Percentiles rank a stretch among this genome's conserved stretches.
Conservation (phyloP, 225 moss, liverwort and hornwort species). For the Sphagnum contortum region DNA sequence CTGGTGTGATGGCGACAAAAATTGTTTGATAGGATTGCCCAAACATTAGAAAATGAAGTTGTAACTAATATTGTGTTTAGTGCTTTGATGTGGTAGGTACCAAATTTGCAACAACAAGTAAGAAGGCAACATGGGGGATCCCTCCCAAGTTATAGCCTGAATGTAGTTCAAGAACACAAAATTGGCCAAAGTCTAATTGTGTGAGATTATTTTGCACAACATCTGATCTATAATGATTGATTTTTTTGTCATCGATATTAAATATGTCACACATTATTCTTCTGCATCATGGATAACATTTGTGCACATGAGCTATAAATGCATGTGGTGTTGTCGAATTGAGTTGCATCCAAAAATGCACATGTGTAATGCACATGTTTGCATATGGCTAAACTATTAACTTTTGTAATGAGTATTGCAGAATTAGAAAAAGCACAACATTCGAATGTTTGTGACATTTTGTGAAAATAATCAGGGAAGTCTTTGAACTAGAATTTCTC, state of each 20-base stretch:
- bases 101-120: too few relatives aligned
- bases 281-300: not conserved
- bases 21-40: too few relatives aligned
- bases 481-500: slow-evolving; percentile 1
- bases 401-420: slow-evolving; percentile 2
- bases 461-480: not conserved
- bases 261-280: not conserved
- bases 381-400: not conserved
- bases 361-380: not conserved
- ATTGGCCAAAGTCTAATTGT: too few relatives aligned
- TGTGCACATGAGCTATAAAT: not conserved
- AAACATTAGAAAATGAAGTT: too few relatives aligned
- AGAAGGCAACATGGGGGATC: too few relatives aligned
- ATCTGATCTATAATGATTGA: too few relatives aligned
- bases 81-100: too few relatives aligned
- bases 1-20: too few relatives aligned
- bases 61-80: too few relatives aligned
- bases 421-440: not conserved
- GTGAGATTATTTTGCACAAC: too few relatives aligned
- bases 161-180: too few relatives aligned
- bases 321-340: not conserved
- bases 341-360: slow-evolving; percentile 2
- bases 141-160: too few relatives aligned
- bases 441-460: not conserved
- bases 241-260: not conserved